These are phyloP conservation scores for Olyra latifolia DNA, from an alignment of 176 grass and related monocot genomes.

Conservation along the genomic window DNA sequence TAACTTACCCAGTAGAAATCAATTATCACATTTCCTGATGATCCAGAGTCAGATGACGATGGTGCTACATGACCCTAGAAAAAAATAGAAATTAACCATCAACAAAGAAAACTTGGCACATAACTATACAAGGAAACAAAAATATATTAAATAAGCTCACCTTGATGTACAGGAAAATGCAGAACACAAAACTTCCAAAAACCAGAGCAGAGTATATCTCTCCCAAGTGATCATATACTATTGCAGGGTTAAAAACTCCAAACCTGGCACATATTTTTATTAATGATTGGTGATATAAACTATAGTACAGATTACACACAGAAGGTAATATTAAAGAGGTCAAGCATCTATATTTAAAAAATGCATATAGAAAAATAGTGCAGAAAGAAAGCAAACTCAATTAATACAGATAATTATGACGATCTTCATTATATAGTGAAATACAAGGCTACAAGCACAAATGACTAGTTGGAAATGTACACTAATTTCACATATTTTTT, in stretches of 20 bases:
- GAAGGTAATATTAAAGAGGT: background rate
- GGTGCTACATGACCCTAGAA: constrained; percentile 85
- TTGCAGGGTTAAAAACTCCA: constrained; percentile 79
- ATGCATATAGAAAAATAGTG: background rate
- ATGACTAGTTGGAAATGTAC: background rate
- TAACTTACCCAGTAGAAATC: constrained; percentile 95
- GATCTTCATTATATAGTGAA: background rate
- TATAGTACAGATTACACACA: background rate
- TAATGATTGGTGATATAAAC: constrained; percentile 5
- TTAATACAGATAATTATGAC: background rate
- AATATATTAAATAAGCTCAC: constrained; percentile 29
- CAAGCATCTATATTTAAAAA: background rate
- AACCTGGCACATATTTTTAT: constrained; percentile 53
- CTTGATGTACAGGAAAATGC: constrained; percentile 90
- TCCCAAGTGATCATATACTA: constrained; percentile 94
- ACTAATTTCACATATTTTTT: background rate
- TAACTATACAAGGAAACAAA: constrained; percentile 16
- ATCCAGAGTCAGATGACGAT: constrained; percentile 98
- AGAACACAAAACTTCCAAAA: constrained; percentile 93
- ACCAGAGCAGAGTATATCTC: constrained; percentile 93
- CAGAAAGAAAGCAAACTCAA: background rate
- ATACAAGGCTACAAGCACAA: background rate
- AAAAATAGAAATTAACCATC: background rate
- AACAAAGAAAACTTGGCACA: constrained; percentile 6
- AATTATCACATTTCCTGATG: constrained; percentile 83